Percentiles rank a stretch among this genome's conserved stretches.
These are phyloP conservation scores for Senna tora DNA, from an alignment of 306 rosid species.

Conservation along the genomic window DNA sequence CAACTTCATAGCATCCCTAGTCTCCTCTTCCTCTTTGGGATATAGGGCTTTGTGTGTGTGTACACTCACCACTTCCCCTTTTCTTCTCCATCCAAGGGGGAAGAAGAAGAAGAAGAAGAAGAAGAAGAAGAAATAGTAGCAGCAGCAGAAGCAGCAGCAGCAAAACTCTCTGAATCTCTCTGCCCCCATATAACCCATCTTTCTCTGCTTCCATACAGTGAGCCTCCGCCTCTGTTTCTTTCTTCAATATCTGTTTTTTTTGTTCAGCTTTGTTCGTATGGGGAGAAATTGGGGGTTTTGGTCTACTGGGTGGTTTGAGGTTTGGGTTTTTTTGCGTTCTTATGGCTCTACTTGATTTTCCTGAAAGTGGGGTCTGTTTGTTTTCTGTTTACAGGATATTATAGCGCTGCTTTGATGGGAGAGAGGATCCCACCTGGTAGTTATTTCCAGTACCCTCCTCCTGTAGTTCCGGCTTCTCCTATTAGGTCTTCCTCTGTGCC, in stretches of 20 bases:
- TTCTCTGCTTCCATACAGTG: slow-evolving; percentile 5
- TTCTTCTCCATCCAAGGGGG: neutral
- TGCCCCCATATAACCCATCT: slow-evolving; percentile 29
- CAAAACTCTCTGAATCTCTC: slow-evolving; percentile 35
- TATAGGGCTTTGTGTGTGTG: slow-evolving; percentile 44
- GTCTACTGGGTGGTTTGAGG: neutral
- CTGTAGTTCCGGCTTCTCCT: slow-evolving; percentile 75
- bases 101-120: neutral
- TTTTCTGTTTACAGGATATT: slow-evolving; percentile 8
- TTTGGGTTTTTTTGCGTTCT: neutral
- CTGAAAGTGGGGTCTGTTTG: slow-evolving; percentile 21
- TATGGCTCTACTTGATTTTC: neutral
- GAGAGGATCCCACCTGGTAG: slow-evolving; percentile 87
- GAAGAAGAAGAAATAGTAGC: neutral
- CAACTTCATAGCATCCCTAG: slow-evolving; percentile 17
- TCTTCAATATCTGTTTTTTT: neutral
- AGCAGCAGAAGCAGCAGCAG: neutral
- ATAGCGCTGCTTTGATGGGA: slow-evolving; percentile 58
- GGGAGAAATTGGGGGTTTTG: neutral
- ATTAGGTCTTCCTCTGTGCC: slow-evolving; percentile 62
- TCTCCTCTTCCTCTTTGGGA: slow-evolving; percentile 21
- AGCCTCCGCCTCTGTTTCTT: neutral
- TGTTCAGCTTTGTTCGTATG: neutral
- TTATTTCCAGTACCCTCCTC: slow-evolving; percentile 93
- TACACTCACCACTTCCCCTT: slow-evolving; percentile 14